Evolutionary conservation across 805 yeast species (phyloP), one percentile per base, ranked within the genome.

Genomic region (Lachancea mirantina): DNA sequence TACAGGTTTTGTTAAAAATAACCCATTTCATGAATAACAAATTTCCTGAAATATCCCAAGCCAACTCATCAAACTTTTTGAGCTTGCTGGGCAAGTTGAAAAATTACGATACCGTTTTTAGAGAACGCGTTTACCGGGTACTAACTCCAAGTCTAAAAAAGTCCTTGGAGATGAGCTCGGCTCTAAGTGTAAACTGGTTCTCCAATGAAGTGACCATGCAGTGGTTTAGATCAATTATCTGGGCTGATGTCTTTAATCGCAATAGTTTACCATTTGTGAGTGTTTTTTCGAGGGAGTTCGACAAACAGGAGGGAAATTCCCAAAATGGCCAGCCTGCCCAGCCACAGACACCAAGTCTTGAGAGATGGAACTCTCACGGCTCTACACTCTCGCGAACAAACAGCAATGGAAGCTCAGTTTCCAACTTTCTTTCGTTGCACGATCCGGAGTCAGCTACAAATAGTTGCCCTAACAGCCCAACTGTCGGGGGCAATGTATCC

Each of bases 381-480:
- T 49, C 57, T 2, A 30, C 43, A 10, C 25, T 54, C 18, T 46
- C 56, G 4, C 43, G 52, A 29, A 50, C 58, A 4, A 47, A 49
- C 19, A 55, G 59, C 27, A 52, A 54, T 35, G 35, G 40, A 11
- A 36, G 33, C 14, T 16, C 25, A 9, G 26, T 33, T 14, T 18
- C 23, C 14, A 36, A 21, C 7, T 19, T 28, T 15, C 30, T 43
- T 31, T 23, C 64, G 22, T 32, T 28, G 11, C 36, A 56, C 49
- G 21, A 61, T 66, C 4, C 50, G 73, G 22, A 52, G 72, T 34
- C 76, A 82, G 5, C 61, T 52, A 16, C 67, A 65, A 8, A 80
- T 79, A 4, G 84, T 3, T 75, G 78, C 83, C 72, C 83, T 0
- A 45, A 49, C 11, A 70, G 63, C 30, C 76, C 79, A 2, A 67